phyloP scores from a whole-genome alignment of 306 rosid species.

The Fagus sylvatica region DNA sequence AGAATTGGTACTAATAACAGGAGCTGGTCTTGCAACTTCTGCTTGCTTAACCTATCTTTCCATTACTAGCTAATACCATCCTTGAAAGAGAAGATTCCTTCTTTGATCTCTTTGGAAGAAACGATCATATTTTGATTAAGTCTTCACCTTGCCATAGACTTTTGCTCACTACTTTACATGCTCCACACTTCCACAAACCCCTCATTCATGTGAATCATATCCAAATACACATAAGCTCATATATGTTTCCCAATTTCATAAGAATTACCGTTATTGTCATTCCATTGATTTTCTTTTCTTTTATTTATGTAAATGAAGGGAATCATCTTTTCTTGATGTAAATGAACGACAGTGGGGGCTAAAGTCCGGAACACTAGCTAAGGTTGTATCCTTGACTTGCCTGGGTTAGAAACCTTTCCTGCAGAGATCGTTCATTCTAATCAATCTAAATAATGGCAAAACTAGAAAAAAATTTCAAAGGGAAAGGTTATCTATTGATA shows the following conservation, averaged over 20 bases:
- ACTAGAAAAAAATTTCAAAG: too few species aligned
- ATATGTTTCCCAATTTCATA: conserved; percentile 15
- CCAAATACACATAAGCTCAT: conserved; percentile 15
- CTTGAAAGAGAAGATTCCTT: conserved; percentile 35
- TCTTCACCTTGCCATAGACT: conserved; percentile 16
- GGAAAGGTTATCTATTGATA: too few species aligned
- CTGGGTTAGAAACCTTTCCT: conserved; percentile 23
- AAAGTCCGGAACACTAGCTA: neutral
- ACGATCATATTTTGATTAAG: conserved; percentile 28
- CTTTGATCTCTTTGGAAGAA: conserved; percentile 37
- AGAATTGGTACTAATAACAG: too few species aligned
- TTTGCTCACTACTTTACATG: neutral
- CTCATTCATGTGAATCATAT: conserved; percentile 18
- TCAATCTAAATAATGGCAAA: neutral
- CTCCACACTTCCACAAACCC: conserved; percentile 2
- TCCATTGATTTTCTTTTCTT: too few species aligned
- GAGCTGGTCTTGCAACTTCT: conserved; percentile 26
- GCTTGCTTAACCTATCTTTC: conserved; percentile 17
- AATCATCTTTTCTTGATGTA: neutral
- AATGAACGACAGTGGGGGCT: conserved; percentile 23
- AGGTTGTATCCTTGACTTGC: conserved; percentile 13
- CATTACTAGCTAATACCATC: conserved; percentile 14
- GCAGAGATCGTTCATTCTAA: conserved; percentile 28
- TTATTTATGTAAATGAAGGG: neutral
- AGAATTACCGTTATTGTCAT: conserved; percentile 10